Percentiles rank a stretch among this genome's conserved stretches.
Evolutionary conservation across 2,329 filamentous ascomycete species (phyloP).

Genomic region (Eutypa lata): DNA sequence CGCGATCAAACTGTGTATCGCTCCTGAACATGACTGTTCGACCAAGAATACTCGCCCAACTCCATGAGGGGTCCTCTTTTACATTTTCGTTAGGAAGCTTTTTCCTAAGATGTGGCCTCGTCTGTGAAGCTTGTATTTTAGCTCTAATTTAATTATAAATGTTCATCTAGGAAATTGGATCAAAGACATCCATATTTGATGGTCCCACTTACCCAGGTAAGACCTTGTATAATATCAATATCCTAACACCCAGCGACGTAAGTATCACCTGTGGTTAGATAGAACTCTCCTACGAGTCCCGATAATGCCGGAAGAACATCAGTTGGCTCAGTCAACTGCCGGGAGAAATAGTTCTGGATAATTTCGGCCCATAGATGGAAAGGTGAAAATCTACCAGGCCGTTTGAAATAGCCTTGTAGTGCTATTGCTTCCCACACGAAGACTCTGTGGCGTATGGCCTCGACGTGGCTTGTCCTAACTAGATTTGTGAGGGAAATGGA

Average conservation of each 20-base stretch:
- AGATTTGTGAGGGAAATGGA: constrained; percentile 4
- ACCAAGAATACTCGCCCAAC: constrained; percentile 5
- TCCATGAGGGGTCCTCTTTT: constrained; percentile 4
- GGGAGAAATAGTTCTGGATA: constrained; percentile 5
- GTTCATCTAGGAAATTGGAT: too few species aligned
- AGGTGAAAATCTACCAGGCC: constrained; percentile 1
- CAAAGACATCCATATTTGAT: background rate
- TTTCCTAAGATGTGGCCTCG: background rate
- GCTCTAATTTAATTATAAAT: background rate
- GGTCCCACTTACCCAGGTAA: constrained; percentile 3
- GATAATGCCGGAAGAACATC: constrained; percentile 4
- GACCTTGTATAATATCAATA: constrained; percentile 4
- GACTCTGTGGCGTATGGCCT: constrained; percentile 4
- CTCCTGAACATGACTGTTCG: constrained; percentile 3
- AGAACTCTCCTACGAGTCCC: constrained; percentile 3
- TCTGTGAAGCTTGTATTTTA: background rate
- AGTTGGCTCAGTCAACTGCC: constrained; percentile 2
- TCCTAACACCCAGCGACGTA: constrained; percentile 5
- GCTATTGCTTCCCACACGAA: constrained; percentile 1
- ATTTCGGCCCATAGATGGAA: constrained; percentile 1
- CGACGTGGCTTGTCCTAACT: constrained; percentile 1
- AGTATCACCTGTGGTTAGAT: constrained; percentile 2
- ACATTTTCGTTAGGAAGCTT: background rate
- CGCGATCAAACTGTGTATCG: constrained; percentile 1
- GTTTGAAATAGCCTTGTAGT: constrained; percentile 4